Evolutionary conservation across 177 flowering plant species (phyloP), one percentile per base, ranked within the genome.

Genomic region (Vitis hybrid): DNA sequence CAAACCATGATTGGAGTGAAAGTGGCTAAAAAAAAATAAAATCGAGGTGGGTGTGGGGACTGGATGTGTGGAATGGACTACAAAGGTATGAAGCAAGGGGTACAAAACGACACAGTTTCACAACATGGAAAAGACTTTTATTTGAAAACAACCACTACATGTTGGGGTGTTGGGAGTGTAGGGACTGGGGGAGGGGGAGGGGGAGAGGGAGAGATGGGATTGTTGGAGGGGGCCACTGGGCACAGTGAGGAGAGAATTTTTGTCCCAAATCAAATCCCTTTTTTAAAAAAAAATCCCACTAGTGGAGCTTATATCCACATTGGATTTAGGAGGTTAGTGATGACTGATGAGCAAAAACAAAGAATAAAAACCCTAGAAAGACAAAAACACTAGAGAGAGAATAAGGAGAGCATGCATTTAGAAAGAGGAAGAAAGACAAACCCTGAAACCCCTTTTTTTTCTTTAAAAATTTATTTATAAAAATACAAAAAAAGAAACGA

Each of bases 381-480:
- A 70, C 74, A 70, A 75, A 56, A 54, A 59, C 63, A 21, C 46
- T 19, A 18, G 49, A 70, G 73, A 60, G 67, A 54, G 27, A 51
- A 51, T n/a, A 35, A 11, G 5, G 46, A 40, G 46, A 40, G 46
- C 6, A 40, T 40, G 8, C 46, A 40, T 32, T 14, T 13, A 15
- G 30, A 69, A 18, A 69, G 65, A 65, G 54, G 19, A 21, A 74
- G 70, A 68, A 55, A 71, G 77, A 76, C 70, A 79, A 73, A 60
- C 9, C 64, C 56, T 40, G 46, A 62, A 57, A 32, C 72, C 51
- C 50, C 56, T 49, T 58, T 51, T 27, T 14, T 46, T 65, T 52
- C 46, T 40, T 51, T 19, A 19, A 10, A 40, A 18, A 14, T n/a
- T 30, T 69, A 11, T 9, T 4, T 35, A 7, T 11, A 11, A 5